Percentiles rank a stretch among this genome's conserved stretches.
phyloP scores from a whole-genome alignment of 1,284 basidiomycete genomes.

The Ustilago tritici region DNA sequence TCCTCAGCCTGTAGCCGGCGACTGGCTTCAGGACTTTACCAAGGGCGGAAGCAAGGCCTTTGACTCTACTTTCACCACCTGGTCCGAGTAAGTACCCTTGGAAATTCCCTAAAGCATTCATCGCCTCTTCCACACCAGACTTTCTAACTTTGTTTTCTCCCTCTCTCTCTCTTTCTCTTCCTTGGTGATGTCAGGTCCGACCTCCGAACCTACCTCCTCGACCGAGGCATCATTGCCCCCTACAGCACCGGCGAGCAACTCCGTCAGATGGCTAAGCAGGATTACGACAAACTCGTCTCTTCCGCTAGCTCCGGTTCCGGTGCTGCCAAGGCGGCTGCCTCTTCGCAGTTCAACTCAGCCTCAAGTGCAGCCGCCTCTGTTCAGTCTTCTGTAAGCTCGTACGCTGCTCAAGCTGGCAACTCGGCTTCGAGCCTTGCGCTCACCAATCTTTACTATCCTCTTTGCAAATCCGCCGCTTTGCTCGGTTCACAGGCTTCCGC shows the following conservation, averaged over 20 bases:
- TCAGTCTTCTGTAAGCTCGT: constrained; percentile 57
- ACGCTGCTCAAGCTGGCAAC: constrained; percentile 38
- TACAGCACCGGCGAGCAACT: constrained; percentile 64
- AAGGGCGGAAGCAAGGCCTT: constrained; percentile 58
- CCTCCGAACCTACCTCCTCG: constrained; percentile 66
- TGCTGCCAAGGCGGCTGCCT: constrained; percentile 42
- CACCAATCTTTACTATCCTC: constrained; percentile 58
- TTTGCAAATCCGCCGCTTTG: constrained; percentile 51
- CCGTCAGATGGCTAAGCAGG: constrained; percentile 61
- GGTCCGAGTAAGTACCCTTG: constrained; percentile 62
- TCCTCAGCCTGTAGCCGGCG: constrained; percentile 53
- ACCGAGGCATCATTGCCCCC: constrained; percentile 67
- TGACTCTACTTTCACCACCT: constrained; percentile 61
- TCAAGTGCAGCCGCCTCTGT: constrained; percentile 57
- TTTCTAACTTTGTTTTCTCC: background rate
- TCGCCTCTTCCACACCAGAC: background rate
- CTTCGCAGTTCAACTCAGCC: constrained; percentile 43
- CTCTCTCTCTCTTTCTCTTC: background rate
- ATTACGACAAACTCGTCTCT: constrained; percentile 57
- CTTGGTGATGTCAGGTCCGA: constrained; percentile 28
- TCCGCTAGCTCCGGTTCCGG: constrained; percentile 40
- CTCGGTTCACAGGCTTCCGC: constrained; percentile 54
- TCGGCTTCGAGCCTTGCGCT: constrained; percentile 48
- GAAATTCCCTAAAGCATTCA: background rate
- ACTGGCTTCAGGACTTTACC: constrained; percentile 60